Conservation (phyloP, 176 grass and related monocot genomes). For the Musa troglodytarum region DNA sequence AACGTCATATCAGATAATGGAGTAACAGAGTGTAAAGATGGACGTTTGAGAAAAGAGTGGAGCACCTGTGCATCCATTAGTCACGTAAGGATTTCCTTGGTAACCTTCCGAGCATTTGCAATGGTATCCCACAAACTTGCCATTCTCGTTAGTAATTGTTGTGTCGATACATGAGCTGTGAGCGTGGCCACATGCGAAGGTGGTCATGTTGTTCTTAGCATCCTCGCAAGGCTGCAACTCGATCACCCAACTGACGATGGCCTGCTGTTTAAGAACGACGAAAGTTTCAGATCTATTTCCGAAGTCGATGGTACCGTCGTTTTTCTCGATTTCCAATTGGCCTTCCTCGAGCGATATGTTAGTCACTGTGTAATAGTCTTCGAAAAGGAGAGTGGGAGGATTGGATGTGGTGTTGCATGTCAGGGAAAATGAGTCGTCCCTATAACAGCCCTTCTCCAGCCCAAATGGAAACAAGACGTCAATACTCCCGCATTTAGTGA, state of each 20-base stretch:
- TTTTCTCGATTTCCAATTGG: too few species aligned
- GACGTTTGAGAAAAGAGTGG: too few species aligned
- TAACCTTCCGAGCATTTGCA: neutral
- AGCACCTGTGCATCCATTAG: neutral
- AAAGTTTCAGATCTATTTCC: neutral
- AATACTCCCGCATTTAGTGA: too few species aligned
- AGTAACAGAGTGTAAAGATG: neutral
- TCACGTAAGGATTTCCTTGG: neutral
- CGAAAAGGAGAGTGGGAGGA: too few species aligned
- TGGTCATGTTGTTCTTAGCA: neutral
- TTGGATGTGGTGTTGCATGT: too few species aligned
- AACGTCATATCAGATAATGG: too few species aligned
- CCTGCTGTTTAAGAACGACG: neutral
- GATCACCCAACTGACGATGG: neutral
- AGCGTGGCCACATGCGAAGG: neutral
- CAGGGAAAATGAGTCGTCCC: too few species aligned
- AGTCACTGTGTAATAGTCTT: too few species aligned
- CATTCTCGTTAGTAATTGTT: neutral
- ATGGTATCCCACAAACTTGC: neutral
- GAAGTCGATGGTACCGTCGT: too few species aligned
- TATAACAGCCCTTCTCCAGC: too few species aligned
- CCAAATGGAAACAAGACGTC: too few species aligned
- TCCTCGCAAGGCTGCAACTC: neutral
- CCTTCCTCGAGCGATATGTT: too few species aligned
- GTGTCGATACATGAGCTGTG: neutral